Evolutionary conservation across 1,139 yeast species (phyloP), one percentile per base, ranked within the genome.

Genomic region (Candida sp.): DNA sequence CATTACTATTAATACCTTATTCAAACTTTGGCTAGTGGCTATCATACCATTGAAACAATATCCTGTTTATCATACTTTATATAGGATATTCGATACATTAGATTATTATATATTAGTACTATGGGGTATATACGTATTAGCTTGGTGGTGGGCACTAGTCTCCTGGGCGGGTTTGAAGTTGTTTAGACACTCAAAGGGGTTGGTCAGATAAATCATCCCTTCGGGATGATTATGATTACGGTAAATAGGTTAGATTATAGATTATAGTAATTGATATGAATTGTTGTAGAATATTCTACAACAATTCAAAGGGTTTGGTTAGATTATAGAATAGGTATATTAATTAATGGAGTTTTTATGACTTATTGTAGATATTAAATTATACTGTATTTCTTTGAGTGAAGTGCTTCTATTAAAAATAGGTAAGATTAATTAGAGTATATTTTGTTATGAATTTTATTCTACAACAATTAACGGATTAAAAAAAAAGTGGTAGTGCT

Each of bases 151-250:
- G 93, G 79, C 89, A 36, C 63, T 83, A 5, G 66, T 77, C 3
- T 81, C 90, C 5, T 86, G 95, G 95, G 70, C 82, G 48, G 90
- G 93, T 29, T 75, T 85, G 75, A 86, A 86, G 59, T 68, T 85
- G 45, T 86, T 86, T 61, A 65, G 89, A 39, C 93, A 86, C 57
- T 84, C 91, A 29, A 83, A 82, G 53, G 89, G 89, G 33, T 22
- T 36, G 29, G 29, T 25, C 29, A 25, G 29, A 25, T 25, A 9
- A 25, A 25, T n/a, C n/a, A n/a, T n/a, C n/a, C n/a, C n/a, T n/a
- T n/a, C n/a, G n/a, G n/a, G n/a, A n/a, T n/a, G n/a, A n/a, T n/a
- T n/a, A n/a, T n/a, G n/a, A n/a, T n/a, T n/a, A n/a, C n/a, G n/a
- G n/a, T n/a, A n/a, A n/a, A n/a, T n/a, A n/a, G n/a, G n/a, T n/a